Base-by-base conservation (phyloP, 352 stramenopile species). In the Phytopythium chamaehyphon region DNA sequence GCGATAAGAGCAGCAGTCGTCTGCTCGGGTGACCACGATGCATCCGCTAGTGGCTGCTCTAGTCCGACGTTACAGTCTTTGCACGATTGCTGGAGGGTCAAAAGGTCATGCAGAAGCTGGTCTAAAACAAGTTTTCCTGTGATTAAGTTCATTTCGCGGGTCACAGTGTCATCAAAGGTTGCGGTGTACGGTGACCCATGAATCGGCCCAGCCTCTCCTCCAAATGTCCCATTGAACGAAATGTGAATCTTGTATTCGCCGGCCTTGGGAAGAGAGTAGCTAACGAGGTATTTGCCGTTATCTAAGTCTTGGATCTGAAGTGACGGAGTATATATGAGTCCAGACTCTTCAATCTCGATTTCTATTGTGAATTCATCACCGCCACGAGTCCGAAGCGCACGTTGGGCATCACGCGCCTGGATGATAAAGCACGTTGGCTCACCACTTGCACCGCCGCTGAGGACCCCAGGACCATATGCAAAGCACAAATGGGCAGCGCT, bases 251-350 rank as follows among this genome's bases (percentile, higher is more conserved):
- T 66, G 59, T 97, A 98, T 26, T 88, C 75, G 19, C 93, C 93
- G 6, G 82, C 61, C 24, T 69, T 77, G 10, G 84, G 80, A 36
- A 91, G 71, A 10, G 65, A 95, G 59, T 96, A 98, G 36, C 78
- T 93, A 35, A 98, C 90, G 18, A 93, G 58, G 59, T 99, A 98
- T 16, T 83, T 94, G n/a, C 96, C 96, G 51, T 98, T 90, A 10
- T 82, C 54, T 31, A 97, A 67, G 42, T 99, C 95, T 51, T 90
- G 73, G 16, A 93, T 69, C 24, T 81, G 55, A 9, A 88, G 51
- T 14, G 65, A 81, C 1, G 81, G 73, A 8, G 88, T 40, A 14
- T 73, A 85, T 1, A 91, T 57, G n/a, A 71, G 73, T 0, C 66
- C 66, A 1, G 58, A 65, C 1, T 81, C 73, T 22, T 83, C 75